phyloP scores from a whole-genome alignment of 352 stramenopile genomes.

The Pythium sp. region DNA sequence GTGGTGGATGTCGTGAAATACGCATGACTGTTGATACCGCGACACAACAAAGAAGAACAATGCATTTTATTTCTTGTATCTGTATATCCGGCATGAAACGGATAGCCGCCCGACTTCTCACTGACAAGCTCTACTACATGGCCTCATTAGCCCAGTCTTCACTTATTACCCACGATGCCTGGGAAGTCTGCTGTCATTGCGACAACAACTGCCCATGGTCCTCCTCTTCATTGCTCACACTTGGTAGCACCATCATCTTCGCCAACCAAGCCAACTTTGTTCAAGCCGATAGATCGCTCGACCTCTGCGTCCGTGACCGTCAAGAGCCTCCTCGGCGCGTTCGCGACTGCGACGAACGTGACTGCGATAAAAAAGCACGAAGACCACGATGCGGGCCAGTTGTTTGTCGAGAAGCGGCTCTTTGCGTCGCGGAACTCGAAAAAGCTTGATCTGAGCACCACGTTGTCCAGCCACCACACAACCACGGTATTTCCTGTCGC shows the following conservation, averaged over 20 bases:
- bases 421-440: conserved; percentile 22
- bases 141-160: neutral
- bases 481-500: neutral
- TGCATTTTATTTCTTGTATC: neutral
- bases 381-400: neutral
- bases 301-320: neutral
- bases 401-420: conserved; percentile 32
- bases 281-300: neutral
- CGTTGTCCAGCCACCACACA: neutral
- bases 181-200: neutral
- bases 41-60: neutral
- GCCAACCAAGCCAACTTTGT: neutral
- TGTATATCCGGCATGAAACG: neutral
- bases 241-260: neutral
- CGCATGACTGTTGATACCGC: neutral
- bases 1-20: neutral
- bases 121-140: neutral
- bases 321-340: neutral
- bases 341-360: neutral
- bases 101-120: neutral
- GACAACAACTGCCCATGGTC: neutral
- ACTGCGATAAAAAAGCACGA: neutral
- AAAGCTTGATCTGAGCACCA: conserved; percentile 41
- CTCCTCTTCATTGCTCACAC: neutral
- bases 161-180: neutral